Evolutionary conservation across 2,329 filamentous ascomycete species (phyloP).

Genomic region (Stagonosporopsis tanaceti): DNA sequence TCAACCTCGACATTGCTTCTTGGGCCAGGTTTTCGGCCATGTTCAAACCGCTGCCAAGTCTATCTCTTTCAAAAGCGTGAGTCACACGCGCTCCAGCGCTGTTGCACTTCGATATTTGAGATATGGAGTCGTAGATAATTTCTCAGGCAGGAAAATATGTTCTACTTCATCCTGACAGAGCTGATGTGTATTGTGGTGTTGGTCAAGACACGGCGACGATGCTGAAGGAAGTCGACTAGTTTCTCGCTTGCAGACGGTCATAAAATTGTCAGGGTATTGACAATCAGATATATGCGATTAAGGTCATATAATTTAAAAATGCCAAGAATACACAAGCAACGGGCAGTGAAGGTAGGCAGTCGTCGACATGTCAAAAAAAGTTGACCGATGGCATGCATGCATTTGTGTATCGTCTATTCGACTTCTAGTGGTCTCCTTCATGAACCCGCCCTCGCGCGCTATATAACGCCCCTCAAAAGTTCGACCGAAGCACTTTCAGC

Average conservation of each 20-base stretch:
- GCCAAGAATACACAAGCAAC: no score
- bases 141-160: neutral
- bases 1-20: conserved; percentile 2
- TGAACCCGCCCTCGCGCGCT: neutral
- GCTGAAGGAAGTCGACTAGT: conserved; percentile 9
- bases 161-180: no score
- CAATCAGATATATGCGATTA: no score
- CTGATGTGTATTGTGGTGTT: neutral
- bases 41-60: neutral
- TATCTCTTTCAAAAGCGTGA: conserved; percentile 16
- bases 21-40: conserved; percentile 6
- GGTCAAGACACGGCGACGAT: conserved; percentile 1
- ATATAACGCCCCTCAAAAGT: conserved; percentile 13
- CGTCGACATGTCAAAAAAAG: neutral
- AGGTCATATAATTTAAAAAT: no score
- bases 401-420: conserved; percentile 5
- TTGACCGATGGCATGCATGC: neutral
- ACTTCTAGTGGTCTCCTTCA: neutral
- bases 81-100: neutral
- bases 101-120: neutral
- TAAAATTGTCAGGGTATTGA: neutral
- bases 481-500: neutral
- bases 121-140: neutral
- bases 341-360: neutral
- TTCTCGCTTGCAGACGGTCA: conserved; percentile 15